Base-by-base conservation (phyloP, 1,139 yeast genomes). In the Arxiozyma slooffiae region DNA sequence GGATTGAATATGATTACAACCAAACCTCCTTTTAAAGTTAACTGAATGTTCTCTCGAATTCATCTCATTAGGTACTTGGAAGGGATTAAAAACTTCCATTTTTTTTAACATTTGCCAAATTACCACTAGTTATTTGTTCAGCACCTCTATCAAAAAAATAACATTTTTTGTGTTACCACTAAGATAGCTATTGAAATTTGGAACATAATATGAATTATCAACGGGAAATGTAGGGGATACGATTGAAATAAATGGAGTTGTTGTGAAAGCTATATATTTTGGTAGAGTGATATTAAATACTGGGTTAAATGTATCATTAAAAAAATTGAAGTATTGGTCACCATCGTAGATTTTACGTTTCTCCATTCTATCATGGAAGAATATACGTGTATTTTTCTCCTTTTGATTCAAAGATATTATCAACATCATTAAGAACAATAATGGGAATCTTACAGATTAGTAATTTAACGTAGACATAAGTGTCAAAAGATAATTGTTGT, bases 371-470 rank as follows among this genome's bases (percentile, higher is more conserved):
- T 87, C 95, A 57, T 82, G 78, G 47, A 92, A 96, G 14, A 88
- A 94, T 51, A 82, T 78, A 57, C 81, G 81, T 56, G 90, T 83
- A 18, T 89, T 84, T 51, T 77, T 81, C 57, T 88, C 85, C 69
- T 89, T 88, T 55, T 83, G 94, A 50, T 78, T 75, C 53, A 86
- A 71, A n/a, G 23, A 88, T 82, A 49, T 80, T 77, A 48, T 87
- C 87, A 23, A 90, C 90, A 6, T 96, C 86, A 39, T 85, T 82
- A 58, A 90, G 74, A 50, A 88, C 95, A 78, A 90, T 78, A 68
- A 90, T 97, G 14, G 97, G 97, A 59, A 90, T 85, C 70, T 89
- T 87, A 2, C 96, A 85, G 30, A 94, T 85, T 11, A 96, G 95
- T 43, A 88, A 70, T 58, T 86, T 85, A 60, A 87, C 95, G 69